Evolutionary conservation across 352 stramenopile genomes (phyloP), one percentile per base, ranked within the genome.

Genomic region (Lagenidium sp.): DNA sequence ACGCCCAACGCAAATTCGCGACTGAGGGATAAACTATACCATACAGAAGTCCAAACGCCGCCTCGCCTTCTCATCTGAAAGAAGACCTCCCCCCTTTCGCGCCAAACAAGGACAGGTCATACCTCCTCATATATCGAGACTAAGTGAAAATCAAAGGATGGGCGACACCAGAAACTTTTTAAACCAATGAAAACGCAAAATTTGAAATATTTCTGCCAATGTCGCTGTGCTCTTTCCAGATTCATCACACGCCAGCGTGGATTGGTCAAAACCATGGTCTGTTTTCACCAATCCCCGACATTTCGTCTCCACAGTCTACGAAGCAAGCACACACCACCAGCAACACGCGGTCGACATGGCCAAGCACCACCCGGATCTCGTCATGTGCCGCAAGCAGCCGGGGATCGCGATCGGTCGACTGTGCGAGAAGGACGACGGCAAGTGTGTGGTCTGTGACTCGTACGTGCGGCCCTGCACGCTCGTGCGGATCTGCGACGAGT

Each of bases 301-400:
- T n/a, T n/a, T n/a, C n/a, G n/a, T n/a, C n/a, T n/a, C n/a, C n/a
- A n/a, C n/a, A n/a, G n/a, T n/a, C n/a, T n/a, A n/a, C n/a, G n/a
- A 15, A 40, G 21, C 29, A 46, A 39, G 28, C 43, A 10, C 36
- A 43, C 51, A 37, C 44, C 36, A 49, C 31, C 13, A 40, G 32
- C 11, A 47, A 15, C n/a, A 60, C 6, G 41, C 6, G 39, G 36
- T 15, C 21, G 25, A 47, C 6, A 99, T 99, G 96, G 97, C 97
- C 39, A 99, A 99, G 76, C 97, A 99, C 77, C 97, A 99, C 78
- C 95, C 96, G 22, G 97, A 99, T 71, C 79, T 99, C 36, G 91
- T 99, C 44, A 99, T 99, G 94, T 99, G 97, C 79, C 87, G 97
- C 52, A 99, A 99, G 85, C 95, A 99, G 65, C 95, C 97, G 28